A percentile compares a stretch with the other conserved stretches of the same genome.
Conservation (phyloP, 768 basidiomycete species). For the Leccinum sublutescens region DNA sequence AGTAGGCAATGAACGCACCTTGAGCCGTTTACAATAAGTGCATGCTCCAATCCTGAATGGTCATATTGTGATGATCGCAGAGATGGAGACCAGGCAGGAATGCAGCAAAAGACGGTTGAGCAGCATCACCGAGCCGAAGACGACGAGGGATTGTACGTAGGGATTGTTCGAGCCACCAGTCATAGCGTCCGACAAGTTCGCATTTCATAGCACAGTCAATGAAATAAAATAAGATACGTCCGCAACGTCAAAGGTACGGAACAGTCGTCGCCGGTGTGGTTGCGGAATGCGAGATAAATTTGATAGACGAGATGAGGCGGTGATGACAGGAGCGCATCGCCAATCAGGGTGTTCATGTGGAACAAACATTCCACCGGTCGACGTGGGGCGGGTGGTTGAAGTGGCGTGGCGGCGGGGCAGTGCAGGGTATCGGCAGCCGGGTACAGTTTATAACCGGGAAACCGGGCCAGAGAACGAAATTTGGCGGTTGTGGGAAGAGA, state of each 20-base stretch:
- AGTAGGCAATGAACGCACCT: conserved; percentile 48
- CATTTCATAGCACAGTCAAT: conserved; percentile 1
- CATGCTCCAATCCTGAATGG: conserved; percentile 71
- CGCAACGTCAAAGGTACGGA: background rate
- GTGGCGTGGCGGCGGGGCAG: conserved; percentile 12
- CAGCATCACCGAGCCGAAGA: conserved; percentile 17
- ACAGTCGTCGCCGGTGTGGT: conserved; percentile 1
- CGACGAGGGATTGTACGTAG: background rate
- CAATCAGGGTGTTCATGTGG: conserved; percentile 11
- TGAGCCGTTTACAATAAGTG: conserved; percentile 83
- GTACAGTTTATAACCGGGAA: conserved; percentile 9
- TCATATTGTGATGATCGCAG: conserved; percentile 5
- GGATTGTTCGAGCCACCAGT: conserved; percentile 1
- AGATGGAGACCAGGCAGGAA: conserved; percentile 6
- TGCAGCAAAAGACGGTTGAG: conserved; percentile 4
- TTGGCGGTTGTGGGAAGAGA: background rate
- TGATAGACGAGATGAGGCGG: conserved; percentile 6
- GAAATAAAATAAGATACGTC: background rate
- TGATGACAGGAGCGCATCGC: conserved; percentile 6
- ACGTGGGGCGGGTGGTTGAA: conserved; percentile 1
- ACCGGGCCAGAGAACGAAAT: background rate
- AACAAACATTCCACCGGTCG: conserved; percentile 6
- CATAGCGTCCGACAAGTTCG: conserved; percentile 5
- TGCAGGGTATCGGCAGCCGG: conserved; percentile 10
- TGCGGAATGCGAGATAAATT: background rate